A percentile compares a stretch with the other conserved stretches of the same genome.
These are phyloP conservation scores for Diaporthe velutina DNA, from an alignment of 2,329 filamentous ascomycete species.

Conservation along the genomic window DNA sequence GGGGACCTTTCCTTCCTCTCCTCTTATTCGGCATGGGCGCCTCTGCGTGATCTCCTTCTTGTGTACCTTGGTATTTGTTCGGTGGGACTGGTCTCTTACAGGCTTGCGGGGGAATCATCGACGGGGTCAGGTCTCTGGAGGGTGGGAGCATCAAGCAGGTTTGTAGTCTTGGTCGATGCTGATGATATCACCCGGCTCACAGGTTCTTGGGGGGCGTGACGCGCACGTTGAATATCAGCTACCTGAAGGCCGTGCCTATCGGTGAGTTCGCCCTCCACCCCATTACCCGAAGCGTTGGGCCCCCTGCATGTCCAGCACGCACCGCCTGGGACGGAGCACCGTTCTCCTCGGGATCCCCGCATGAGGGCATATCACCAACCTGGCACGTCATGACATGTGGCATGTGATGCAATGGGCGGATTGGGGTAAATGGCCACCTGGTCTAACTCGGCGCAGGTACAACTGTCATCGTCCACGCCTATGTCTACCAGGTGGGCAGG, in stretches of 20 bases:
- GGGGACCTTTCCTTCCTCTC: neutral
- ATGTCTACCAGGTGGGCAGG: slow-evolving; percentile 59
- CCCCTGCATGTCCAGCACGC: neutral
- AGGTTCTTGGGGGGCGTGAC: slow-evolving; percentile 64
- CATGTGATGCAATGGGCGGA: too few relatives aligned
- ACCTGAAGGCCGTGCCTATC: slow-evolving; percentile 61
- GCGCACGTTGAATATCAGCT: slow-evolving; percentile 63
- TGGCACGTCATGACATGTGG: neutral
- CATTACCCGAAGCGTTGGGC: neutral
- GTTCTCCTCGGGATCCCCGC: neutral
- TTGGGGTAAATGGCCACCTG: neutral
- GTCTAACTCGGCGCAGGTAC: slow-evolving; percentile 42
- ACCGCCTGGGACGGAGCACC: neutral
- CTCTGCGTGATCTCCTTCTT: neutral
- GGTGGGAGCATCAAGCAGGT: neutral
- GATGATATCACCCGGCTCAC: slow-evolving; percentile 23
- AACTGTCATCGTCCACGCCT: slow-evolving; percentile 56
- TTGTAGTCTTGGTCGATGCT: neutral
- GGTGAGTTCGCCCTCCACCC: slow-evolving; percentile 44
- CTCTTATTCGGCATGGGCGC: neutral
- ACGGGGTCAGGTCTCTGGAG: neutral
- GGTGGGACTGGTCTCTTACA: neutral
- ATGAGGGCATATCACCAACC: neutral
- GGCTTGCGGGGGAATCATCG: neutral
- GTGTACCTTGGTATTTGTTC: neutral